A percentile compares a stretch with the other conserved stretches of the same genome.
These are phyloP conservation scores for Fusarium buharicum DNA, from an alignment of 2,329 filamentous ascomycete species.

Conservation along the genomic window DNA sequence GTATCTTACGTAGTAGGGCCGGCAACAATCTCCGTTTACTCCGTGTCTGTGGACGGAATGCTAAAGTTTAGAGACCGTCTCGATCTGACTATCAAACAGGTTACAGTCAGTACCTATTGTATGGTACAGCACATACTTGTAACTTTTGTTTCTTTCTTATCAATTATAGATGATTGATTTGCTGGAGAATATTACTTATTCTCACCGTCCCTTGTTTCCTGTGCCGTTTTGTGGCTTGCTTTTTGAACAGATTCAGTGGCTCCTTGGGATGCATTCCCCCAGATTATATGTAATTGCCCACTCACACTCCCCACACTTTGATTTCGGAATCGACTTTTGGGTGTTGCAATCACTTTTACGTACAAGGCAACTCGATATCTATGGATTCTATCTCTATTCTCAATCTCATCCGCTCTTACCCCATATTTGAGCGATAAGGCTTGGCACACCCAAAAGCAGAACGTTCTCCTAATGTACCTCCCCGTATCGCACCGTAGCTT, in stretches of 20 bases:
- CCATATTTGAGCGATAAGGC: slow-evolving; percentile 1
- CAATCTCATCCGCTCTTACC: slow-evolving; percentile 6
- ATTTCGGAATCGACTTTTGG: slow-evolving; percentile 15
- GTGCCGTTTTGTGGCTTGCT: slow-evolving; percentile 24
- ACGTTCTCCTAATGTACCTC: neutral
- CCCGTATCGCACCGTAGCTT: neutral
- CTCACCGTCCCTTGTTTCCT: slow-evolving; percentile 7
- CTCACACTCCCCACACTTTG: slow-evolving; percentile 27
- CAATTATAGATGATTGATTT: neutral
- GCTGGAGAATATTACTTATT: slow-evolving; percentile 13
- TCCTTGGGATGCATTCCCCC: slow-evolving; percentile 28
- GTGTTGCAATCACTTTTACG: slow-evolving; percentile 25
- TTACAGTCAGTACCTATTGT: too few relatives aligned
- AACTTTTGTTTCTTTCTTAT: neutral
- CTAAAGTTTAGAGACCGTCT: slow-evolving; percentile 1
- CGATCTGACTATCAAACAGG: neutral
- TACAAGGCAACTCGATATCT: slow-evolving; percentile 8
- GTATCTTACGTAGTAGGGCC: neutral
- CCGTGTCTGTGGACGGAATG: slow-evolving; percentile 11
- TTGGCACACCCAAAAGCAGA: slow-evolving; percentile 12
- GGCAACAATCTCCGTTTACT: slow-evolving; percentile 14
- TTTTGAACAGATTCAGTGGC: slow-evolving; percentile 27
- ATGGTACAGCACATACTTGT: neutral
- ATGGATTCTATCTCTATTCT: slow-evolving; percentile 7
- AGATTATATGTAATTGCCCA: slow-evolving; percentile 28